Percentiles rank a stretch among this genome's conserved stretches.
Conservation (phyloP, 2,329 filamentous ascomycete genomes). For the Penicillium sp. region DNA sequence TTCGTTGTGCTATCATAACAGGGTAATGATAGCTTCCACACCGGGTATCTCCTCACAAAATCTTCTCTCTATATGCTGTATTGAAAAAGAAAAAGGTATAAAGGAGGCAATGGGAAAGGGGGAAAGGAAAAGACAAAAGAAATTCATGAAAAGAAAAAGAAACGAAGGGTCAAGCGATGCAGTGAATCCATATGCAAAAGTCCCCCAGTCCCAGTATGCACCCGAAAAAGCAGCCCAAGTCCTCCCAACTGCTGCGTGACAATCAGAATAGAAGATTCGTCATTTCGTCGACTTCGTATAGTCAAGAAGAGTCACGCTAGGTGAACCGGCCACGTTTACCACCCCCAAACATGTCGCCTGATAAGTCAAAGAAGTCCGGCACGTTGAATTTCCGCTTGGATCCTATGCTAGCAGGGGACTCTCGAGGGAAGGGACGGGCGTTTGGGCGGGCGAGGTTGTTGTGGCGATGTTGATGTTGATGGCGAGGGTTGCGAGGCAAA, state of each 20-base stretch:
- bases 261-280: conserved; percentile 35
- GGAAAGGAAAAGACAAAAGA: conserved; percentile 6
- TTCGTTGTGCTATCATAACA: conserved; percentile 19
- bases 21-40: conserved; percentile 29
- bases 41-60: conserved; percentile 38
- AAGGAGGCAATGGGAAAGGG: conserved; percentile 15
- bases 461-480: conserved; percentile 40
- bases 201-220: conserved; percentile 34
- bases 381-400: conserved; percentile 50
- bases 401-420: conserved; percentile 41
- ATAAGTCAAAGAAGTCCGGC: conserved; percentile 51
- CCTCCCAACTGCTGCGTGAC: conserved; percentile 32
- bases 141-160: conserved; percentile 9
- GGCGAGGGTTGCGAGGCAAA: conserved; percentile 41
- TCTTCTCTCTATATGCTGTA: conserved; percentile 35
- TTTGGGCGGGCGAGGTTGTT: conserved; percentile 38
- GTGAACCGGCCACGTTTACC: conserved; percentile 49
- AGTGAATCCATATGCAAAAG: conserved; percentile 29
- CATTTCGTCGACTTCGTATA: conserved; percentile 31
- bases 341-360: conserved; percentile 46
- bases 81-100: conserved; percentile 19
- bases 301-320: conserved; percentile 23
- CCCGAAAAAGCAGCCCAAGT: conserved; percentile 27
- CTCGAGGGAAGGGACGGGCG: conserved; percentile 38
- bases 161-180: conserved; percentile 16